These are phyloP conservation scores for Diaporthe citriasiana DNA, from an alignment of 2,329 filamentous ascomycete species.

Conservation along the genomic window DNA sequence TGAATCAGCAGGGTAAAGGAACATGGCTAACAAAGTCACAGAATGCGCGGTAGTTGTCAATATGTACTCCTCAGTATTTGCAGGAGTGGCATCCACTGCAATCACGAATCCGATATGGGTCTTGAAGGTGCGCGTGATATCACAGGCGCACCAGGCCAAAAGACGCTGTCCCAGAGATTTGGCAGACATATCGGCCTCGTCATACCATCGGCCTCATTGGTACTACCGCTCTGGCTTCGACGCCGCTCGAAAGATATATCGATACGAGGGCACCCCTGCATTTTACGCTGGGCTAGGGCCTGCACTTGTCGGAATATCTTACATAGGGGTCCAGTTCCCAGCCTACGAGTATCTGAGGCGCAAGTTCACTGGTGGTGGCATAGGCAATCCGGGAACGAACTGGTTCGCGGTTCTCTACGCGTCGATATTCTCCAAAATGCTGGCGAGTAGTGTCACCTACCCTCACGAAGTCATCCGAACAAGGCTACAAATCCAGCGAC, in stretches of 20 bases:
- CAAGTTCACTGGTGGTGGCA: conserved; percentile 88
- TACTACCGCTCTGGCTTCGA: conserved; percentile 92
- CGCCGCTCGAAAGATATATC: conserved; percentile 96
- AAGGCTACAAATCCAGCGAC: conserved; percentile 91
- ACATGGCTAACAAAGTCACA: conserved; percentile 52
- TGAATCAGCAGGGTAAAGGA: too few relatives aligned
- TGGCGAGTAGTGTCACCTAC: conserved; percentile 96
- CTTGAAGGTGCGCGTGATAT: conserved; percentile 98
- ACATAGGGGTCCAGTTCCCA: conserved; percentile 99
- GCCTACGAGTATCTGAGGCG: conserved; percentile 95
- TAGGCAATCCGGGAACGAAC: conserved; percentile 78
- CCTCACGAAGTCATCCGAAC: conserved; percentile 98
- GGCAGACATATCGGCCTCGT: conserved; percentile 67
- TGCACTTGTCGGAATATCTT: conserved; percentile 89
- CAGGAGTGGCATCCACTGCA: conserved; percentile 92
- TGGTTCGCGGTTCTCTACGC: conserved; percentile 88
- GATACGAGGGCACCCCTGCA: conserved; percentile 85
- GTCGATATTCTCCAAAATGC: conserved; percentile 92
- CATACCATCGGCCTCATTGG: conserved; percentile 74
- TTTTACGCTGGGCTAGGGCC: conserved; percentile 97
- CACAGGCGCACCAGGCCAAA: conserved; percentile 73
- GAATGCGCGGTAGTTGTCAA: conserved; percentile 84
- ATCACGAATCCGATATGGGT: conserved; percentile 99
- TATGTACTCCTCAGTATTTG: conserved; percentile 90
- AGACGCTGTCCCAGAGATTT: conserved; percentile 62